A percentile compares a stretch with the other conserved stretches of the same genome.
Conservation (phyloP, 495 filamentous ascomycete species). For the Hamigera avellanea region DNA sequence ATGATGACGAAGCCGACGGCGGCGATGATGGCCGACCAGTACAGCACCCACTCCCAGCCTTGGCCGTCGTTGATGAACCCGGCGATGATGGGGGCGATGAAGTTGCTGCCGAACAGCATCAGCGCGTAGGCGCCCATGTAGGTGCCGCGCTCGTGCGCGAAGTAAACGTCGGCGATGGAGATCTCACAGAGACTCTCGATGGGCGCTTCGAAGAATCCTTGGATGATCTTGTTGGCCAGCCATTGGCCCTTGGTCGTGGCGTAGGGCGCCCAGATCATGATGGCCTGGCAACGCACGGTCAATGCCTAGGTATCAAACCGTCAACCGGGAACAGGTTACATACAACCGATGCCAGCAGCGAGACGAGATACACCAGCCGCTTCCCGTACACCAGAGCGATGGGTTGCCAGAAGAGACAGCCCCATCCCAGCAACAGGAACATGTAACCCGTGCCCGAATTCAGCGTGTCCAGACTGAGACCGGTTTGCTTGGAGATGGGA, state of each 20-base stretch:
- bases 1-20: slow-evolving; percentile 34
- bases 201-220: slow-evolving; percentile 40
- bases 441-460: slow-evolving; percentile 17
- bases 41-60: slow-evolving; percentile 37
- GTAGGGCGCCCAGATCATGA: slow-evolving; percentile 35
- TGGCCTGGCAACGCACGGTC: too few relatives aligned
- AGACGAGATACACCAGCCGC: slow-evolving; percentile 16
- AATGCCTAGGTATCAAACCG: too few relatives aligned
- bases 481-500: too few relatives aligned
- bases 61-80: slow-evolving; percentile 39
- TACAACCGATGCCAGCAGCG: slow-evolving; percentile 15
- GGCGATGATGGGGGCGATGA: slow-evolving; percentile 37
- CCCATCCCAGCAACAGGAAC: slow-evolving; percentile 28
- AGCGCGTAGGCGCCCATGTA: slow-evolving; percentile 42
- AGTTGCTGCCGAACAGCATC: slow-evolving; percentile 34
- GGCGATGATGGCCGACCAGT: slow-evolving; percentile 40
- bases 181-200: slow-evolving; percentile 41
- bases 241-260: slow-evolving; percentile 32
- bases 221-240: slow-evolving; percentile 38
- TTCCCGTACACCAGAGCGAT: slow-evolving; percentile 22
- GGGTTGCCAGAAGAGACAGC: slow-evolving; percentile 20
- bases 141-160: slow-evolving; percentile 40
- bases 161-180: slow-evolving; percentile 37
- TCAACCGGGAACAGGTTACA: too few relatives aligned
- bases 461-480: slow-evolving; percentile 1